Evolutionary conservation across 73 alveolate species (phyloP), one percentile per base, ranked within the genome.

Genomic region (Tetrahymena elliotti): DNA sequence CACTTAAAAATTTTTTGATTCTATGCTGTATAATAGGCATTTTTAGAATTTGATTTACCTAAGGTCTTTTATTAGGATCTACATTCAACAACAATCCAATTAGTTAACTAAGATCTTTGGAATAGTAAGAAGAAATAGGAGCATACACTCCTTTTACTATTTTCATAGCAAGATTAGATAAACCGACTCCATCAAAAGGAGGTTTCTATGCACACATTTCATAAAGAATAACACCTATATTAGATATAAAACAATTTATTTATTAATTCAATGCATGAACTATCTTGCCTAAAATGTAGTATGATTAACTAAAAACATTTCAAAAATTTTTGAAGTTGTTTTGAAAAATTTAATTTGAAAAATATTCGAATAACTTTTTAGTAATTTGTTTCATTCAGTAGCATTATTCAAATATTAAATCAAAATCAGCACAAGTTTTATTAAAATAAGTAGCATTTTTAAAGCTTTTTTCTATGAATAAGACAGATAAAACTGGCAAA

Each of bases 151-250:
- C 99, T 84, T 94, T 98, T 37, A 98, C 97, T 53, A 98, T 98
- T 95, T 98, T 98, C 93, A 98, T 95, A 36, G 98, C 98, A 33
- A 98, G 95, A 93, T 96, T 97, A 31, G 97, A 99, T 5, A 98
- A 94, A 94, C 97, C 97, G 54, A 94, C 95, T 0, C 99, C 99
- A 93, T 97, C 98, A 93, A 98, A 98, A n/a, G 99, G 99, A 83
- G 98, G 98, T 96, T 96, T 94, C 31, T 97, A 96, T 54, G 99
- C 98, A 96, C 98, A 97, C 97, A 98, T 92, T 97, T 98, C 99
- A 95, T 98, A 97, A 84, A 98, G 95, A 36, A 98, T 95, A 24
- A 98, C 99, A 6, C 99, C 99, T 35, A 96, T 93, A 20, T 6
- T n/a, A 18, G 0, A 68, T 68, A 27, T 27, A 11, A 68, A 68